Evolutionary conservation across 2,329 filamentous ascomycete genomes (phyloP), one percentile per base, ranked within the genome.

Genomic region (Trichophyton rubrum): DNA sequence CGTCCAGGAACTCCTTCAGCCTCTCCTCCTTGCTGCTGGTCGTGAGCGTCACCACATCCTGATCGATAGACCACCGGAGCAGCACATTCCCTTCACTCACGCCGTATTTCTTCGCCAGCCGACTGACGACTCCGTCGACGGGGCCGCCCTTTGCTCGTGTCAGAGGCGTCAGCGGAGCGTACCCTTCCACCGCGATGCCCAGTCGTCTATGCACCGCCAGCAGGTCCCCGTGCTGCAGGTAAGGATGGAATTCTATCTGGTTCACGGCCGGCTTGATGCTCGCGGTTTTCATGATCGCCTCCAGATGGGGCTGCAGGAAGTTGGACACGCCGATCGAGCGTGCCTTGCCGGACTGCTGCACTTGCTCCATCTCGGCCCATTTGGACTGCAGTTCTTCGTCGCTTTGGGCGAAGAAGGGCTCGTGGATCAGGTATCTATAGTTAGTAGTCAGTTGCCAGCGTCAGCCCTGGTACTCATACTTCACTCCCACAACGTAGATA

Each of bases 251-350:
- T 61, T 77, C 73, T 47, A 76, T 71, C 63, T 76, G 75, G 60
- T 77, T 77, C 60, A 75, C 69, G 17, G 63, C 70, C 3, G 78
- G 78, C 2, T 68, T 67, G 6, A 75, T 69, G 43, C 68, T 73
- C 15, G 77, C 76, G 0, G 73, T 76, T 61, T 74, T 68, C 40
- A 78, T 72, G 20, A 81, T 78, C 9, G 77, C 76, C 53, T 82
- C 77, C 17, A 86, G 73, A 62, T 86, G 79, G 22, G 72, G 68
- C 24, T 79, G 76, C 4, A 80, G 71, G 69, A 79, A 86, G 70
- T 84, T 86, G 60, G 81, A 84, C 22, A 86, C 82, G 22, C 83
- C 84, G 63, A 86, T 86, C 5, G 80, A 80, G 59, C 79, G 80
- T 3, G 80, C 78, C 62, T 85, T 79, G 15, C 83, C 83, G 13